These are phyloP conservation scores for Plasmodium ovale DNA, from an alignment of 169 alveolate species.

Conservation along the genomic window DNA sequence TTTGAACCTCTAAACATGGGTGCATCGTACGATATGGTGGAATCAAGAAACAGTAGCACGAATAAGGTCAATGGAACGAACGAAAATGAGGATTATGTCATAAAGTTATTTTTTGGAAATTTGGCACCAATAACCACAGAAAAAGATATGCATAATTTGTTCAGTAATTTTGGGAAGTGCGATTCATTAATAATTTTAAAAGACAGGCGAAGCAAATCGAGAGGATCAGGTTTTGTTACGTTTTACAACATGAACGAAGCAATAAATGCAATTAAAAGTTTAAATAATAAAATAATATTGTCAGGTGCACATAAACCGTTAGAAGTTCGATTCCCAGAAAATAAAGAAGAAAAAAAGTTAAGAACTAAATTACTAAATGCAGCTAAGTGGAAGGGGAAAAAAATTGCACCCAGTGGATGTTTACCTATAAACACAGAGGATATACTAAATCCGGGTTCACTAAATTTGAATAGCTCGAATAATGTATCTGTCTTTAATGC, in stretches of 20 bases:
- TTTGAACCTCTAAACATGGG: not conserved
- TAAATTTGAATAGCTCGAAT: constrained; percentile 40
- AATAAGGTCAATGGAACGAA: not conserved
- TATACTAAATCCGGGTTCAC: constrained; percentile 40
- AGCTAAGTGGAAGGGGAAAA: constrained; percentile 76
- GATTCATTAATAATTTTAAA: constrained; percentile 72
- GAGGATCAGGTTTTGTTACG: constrained; percentile 78
- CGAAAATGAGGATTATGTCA: constrained; percentile 45
- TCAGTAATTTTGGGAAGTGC: constrained; percentile 71
- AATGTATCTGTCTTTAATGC: constrained; percentile 25
- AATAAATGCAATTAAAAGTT: constrained; percentile 63
- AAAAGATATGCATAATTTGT: constrained; percentile 73
- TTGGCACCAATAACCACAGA: constrained; percentile 77
- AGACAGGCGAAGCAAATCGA: constrained; percentile 73
- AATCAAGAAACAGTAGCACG: not conserved
- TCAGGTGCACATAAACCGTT: constrained; percentile 77
- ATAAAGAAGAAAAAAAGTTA: constrained; percentile 61
- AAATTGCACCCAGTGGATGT: constrained; percentile 77
- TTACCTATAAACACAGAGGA: constrained; percentile 67
- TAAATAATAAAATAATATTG: constrained; percentile 71
- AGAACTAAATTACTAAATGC: constrained; percentile 74
- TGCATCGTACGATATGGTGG: not conserved
- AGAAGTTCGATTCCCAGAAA: constrained; percentile 76
- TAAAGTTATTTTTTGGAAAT: constrained; percentile 74
- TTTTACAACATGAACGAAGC: constrained; percentile 72